Conservation (phyloP, 768 basidiomycete genomes). For the Podaxis carcinomalis region DNA sequence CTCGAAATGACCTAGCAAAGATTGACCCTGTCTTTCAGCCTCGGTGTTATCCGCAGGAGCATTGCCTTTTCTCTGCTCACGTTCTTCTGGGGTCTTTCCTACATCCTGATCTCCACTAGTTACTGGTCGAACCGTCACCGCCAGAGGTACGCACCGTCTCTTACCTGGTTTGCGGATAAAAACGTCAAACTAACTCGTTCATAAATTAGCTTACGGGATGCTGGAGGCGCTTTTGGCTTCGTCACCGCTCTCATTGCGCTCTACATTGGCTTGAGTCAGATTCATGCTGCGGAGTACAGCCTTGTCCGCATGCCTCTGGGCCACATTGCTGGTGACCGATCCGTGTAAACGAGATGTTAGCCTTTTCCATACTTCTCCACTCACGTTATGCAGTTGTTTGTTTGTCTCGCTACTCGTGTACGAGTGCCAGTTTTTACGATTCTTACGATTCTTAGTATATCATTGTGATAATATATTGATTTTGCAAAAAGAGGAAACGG, state of each 20-base stretch:
- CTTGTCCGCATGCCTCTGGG: conserved; percentile 13
- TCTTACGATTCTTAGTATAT: background rate
- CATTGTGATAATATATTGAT: background rate
- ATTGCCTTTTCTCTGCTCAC: conserved; percentile 46
- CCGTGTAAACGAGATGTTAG: background rate
- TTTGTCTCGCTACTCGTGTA: background rate
- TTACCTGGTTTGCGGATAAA: background rate
- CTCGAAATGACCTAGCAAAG: background rate
- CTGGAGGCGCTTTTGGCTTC: conserved; percentile 11
- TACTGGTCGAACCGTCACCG: conserved; percentile 22
- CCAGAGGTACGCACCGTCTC: conserved; percentile 1
- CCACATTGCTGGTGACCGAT: background rate
- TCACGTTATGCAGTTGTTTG: background rate
- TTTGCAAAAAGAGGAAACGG: background rate
- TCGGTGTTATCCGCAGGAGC: conserved; percentile 49
- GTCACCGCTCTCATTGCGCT: conserved; percentile 11
- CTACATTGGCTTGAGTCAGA: conserved; percentile 12
- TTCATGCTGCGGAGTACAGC: conserved; percentile 1
- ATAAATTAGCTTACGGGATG: conserved; percentile 6
- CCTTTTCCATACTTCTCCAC: background rate
- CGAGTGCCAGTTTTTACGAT: background rate
- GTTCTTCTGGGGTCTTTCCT: conserved; percentile 50
- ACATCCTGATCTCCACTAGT: conserved; percentile 40
- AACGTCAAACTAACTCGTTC: background rate
- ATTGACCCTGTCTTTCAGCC: conserved; percentile 20